Percentiles rank a stretch among this genome's conserved stretches.
These are phyloP conservation scores for Ilyonectria robusta DNA, from an alignment of 2,329 filamentous ascomycete genomes.

Conservation along the genomic window DNA sequence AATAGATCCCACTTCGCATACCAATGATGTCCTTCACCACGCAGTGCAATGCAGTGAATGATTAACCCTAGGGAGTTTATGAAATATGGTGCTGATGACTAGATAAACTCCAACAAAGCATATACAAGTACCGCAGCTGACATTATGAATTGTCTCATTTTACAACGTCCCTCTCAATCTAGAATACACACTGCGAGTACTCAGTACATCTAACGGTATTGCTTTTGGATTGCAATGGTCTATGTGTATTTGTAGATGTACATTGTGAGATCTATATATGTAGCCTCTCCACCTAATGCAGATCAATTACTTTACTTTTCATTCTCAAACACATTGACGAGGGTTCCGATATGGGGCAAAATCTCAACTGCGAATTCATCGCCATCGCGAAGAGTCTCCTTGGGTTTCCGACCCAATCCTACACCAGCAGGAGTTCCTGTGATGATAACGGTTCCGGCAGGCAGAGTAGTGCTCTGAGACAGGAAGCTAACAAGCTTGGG, in stretches of 20 bases:
- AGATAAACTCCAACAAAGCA: too few species aligned
- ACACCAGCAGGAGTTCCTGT: conserved; percentile 79
- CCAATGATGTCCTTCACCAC: too few species aligned
- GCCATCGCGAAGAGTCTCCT: conserved; percentile 77
- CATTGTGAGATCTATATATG: neutral
- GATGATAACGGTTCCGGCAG: conserved; percentile 75
- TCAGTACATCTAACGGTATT: neutral
- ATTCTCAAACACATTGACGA: conserved; percentile 53
- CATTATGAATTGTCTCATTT: too few species aligned
- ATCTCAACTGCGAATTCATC: conserved; percentile 67
- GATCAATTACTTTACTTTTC: conserved; percentile 35
- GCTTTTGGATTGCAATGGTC: neutral
- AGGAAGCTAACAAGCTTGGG: conserved; percentile 71
- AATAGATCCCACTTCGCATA: neutral
- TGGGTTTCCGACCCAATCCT: conserved; percentile 77
- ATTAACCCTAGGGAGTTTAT: too few species aligned
- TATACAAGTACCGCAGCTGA: too few species aligned
- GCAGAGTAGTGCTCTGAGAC: conserved; percentile 72
- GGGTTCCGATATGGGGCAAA: conserved; percentile 58
- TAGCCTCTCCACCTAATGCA: neutral
- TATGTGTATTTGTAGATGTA: neutral
- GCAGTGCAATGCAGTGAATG: too few species aligned
- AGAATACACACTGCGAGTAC: too few species aligned
- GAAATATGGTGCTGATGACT: too few species aligned
- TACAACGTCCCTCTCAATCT: too few species aligned